Evolutionary conservation across 2,329 filamentous ascomycete species (phyloP), one percentile per base, ranked within the genome.

Genomic region (Gyromitra esculenta): DNA sequence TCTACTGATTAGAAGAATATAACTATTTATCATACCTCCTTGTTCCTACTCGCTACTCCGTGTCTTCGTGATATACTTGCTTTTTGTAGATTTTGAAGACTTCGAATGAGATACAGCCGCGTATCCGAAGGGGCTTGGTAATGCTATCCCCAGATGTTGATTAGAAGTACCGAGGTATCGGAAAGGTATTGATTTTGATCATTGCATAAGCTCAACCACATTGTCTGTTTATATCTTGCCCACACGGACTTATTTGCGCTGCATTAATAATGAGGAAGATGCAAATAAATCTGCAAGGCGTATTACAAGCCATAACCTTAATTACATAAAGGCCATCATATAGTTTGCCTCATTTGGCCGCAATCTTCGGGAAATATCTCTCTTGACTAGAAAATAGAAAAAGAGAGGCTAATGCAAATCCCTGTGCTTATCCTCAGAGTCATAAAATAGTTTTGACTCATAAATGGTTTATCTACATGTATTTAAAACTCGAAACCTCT

Each of bases 381-480:
- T 31, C 5, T 31, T 31, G 25, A 31, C 25, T 31, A 31, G 43
- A 45, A 13, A 5, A 9, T 45, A 45, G 15, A n/a, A 8, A 5
- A 37, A 57, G n/a, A 25, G n/a, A 35, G 13, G 13, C 25, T 57
- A 57, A 9, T 15, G 35, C 35, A 56, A 25, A 67, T 67, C 50
- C 64, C 48, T 67, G 35, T 9, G 43, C 5, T 43, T 6, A 13
- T 5, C 25, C 11, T 9, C 13, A 2, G 54, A 57, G 31, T 37
- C 54, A 52, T n/a, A 18, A 31, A 31, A 31, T 31, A 3, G 25
- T 4, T 31, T 31, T 31, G 25, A 31, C 2, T 31, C 25, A 31
- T 31, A 31, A 31, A 3, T 2, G 25, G 25, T 31, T 31, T 3
- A 31, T 2, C 25, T 31, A 31, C 0, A 31, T 31, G 2, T 31